Conservation (phyloP, 176 grass and related monocot species). For the Eleusine indica region DNA sequence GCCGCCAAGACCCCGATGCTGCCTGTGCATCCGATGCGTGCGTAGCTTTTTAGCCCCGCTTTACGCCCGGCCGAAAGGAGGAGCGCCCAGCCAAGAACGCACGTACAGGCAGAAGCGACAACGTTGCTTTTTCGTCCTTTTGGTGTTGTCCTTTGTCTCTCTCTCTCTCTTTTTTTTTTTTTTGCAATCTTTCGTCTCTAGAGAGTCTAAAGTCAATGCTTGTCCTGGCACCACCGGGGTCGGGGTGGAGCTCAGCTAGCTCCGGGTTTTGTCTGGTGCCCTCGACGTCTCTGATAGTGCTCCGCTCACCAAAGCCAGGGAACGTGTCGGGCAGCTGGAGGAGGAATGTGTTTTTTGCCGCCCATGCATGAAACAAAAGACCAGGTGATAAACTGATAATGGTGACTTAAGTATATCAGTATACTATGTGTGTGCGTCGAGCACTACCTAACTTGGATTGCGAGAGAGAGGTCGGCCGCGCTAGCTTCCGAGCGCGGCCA, state of each 20-base stretch:
- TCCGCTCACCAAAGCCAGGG: neutral
- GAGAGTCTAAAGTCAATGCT: constrained; percentile 2
- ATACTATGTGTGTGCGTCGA: neutral
- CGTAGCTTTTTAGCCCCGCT: too few relatives aligned
- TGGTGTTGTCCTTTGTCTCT: neutral
- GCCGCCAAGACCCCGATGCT: too few relatives aligned
- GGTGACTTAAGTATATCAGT: too few relatives aligned
- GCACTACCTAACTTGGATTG: neutral
- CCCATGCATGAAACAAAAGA: neutral
- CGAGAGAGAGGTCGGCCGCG: neutral
- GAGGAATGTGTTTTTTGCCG: neutral
- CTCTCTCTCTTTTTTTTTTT: too few relatives aligned
- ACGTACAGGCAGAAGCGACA: too few relatives aligned
- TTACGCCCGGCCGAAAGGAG: too few relatives aligned
- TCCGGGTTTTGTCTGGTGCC: neutral
- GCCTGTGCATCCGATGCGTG: too few relatives aligned
- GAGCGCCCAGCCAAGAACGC: too few relatives aligned
- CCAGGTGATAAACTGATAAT: neutral
- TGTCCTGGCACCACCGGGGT: neutral
- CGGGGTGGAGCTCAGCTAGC: neutral
- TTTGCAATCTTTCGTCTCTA: too few relatives aligned
- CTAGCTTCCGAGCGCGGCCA: neutral
- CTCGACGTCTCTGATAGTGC: neutral
- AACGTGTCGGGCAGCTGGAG: constrained; percentile 17
- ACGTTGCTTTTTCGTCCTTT: neutral